Percentiles rank a stretch among this genome's conserved stretches.
Evolutionary conservation across 2,329 filamentous ascomycete genomes (phyloP).

Genomic region (Pyrenochaeta sp.): DNA sequence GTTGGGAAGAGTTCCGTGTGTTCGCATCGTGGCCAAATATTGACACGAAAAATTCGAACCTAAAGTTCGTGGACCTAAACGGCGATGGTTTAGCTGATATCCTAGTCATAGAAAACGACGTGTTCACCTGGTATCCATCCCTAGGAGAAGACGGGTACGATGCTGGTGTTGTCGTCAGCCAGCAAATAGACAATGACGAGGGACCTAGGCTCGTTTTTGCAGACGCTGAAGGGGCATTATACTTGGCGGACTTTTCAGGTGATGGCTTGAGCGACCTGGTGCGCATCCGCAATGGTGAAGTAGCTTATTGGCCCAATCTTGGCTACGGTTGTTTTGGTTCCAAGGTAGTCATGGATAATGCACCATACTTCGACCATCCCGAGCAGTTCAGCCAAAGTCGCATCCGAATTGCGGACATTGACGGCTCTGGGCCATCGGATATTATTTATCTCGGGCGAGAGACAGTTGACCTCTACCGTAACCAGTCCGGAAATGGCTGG

Average conservation of each 20-base stretch:
- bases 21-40: neutral
- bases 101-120: neutral
- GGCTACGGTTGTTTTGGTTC: slow-evolving; percentile 45
- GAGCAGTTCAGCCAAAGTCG: slow-evolving; percentile 20
- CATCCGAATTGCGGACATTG: slow-evolving; percentile 27
- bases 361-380: slow-evolving; percentile 25
- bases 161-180: neutral
- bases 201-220: neutral
- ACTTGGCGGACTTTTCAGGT: slow-evolving; percentile 28
- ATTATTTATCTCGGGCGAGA: slow-evolving; percentile 29
- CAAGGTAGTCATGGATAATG: slow-evolving; percentile 35
- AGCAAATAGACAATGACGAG: neutral
- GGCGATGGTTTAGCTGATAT: neutral
- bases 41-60: neutral
- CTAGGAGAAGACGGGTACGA: slow-evolving; percentile 1
- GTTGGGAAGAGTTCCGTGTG: neutral
- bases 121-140: slow-evolving; percentile 4
- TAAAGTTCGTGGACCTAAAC: neutral
- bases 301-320: slow-evolving; percentile 47
- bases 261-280: slow-evolving; percentile 34
- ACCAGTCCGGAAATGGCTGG: slow-evolving; percentile 12
- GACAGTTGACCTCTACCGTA: slow-evolving; percentile 23
- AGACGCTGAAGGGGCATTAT: neutral
- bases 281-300: slow-evolving; percentile 29
- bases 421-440: slow-evolving; percentile 34